Percentiles rank a stretch among this genome's conserved stretches.
phyloP scores from a whole-genome alignment of 768 basidiomycete genomes.

The Paxillus rubicundulus region DNA sequence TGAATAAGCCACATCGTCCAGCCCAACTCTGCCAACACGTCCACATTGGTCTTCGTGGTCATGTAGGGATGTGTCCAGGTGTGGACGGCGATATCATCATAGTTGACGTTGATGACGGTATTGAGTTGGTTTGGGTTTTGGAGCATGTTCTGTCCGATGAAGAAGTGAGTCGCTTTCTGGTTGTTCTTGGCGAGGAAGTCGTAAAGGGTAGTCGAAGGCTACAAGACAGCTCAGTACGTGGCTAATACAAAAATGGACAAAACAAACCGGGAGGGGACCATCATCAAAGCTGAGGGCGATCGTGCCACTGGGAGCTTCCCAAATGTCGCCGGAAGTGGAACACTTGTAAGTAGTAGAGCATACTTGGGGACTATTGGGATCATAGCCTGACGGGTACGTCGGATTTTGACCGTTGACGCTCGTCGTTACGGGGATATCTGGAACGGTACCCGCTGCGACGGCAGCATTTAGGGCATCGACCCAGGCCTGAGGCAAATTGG shows the following conservation, averaged over 20 bases:
- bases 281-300: constrained; percentile 77
- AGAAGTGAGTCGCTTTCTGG: constrained; percentile 78
- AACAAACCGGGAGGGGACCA: constrained; percentile 57
- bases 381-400: constrained; percentile 36
- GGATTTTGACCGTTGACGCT: constrained; percentile 32
- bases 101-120: constrained; percentile 41
- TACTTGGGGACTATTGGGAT: constrained; percentile 48
- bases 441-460: constrained; percentile 69
- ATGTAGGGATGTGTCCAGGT: constrained; percentile 76
- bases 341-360: constrained; percentile 82
- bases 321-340: constrained; percentile 56
- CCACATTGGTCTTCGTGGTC: constrained; percentile 69
- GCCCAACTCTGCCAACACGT: constrained; percentile 70
- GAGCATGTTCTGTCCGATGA: constrained; percentile 82
- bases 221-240: background rate
- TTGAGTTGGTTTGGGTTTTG: constrained; percentile 53
- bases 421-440: constrained; percentile 56
- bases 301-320: constrained; percentile 72
- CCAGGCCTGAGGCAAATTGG: constrained; percentile 66
- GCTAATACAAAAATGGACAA: background rate
- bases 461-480: constrained; percentile 64
- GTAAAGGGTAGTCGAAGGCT: constrained; percentile 51
- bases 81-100: constrained; percentile 43
- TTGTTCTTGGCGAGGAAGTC: constrained; percentile 66
- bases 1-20: constrained; percentile 80